A percentile compares a stretch with the other conserved stretches of the same genome.
These are phyloP conservation scores for Saksenaea vasiformis DNA, from an alignment of 371 early-diverging fungal species.

Conservation along the genomic window DNA sequence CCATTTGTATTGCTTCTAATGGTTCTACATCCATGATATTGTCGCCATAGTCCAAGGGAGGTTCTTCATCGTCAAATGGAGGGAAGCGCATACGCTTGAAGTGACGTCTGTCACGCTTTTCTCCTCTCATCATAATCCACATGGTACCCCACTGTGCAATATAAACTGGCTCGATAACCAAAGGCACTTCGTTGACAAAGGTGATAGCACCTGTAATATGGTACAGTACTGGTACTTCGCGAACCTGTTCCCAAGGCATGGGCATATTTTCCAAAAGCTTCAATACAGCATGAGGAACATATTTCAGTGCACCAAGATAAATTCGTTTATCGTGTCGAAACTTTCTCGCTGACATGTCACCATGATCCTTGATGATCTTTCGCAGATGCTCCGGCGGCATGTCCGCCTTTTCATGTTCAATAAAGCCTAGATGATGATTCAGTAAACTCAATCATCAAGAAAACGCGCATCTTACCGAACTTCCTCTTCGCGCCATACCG, in stretches of 20 bases:
- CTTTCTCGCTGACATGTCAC: conserved; percentile 98
- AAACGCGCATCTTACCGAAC: conserved; percentile 72
- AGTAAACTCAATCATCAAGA: background rate
- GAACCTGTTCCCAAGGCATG: conserved; percentile 99
- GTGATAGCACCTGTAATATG: conserved; percentile 99
- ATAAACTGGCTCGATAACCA: conserved; percentile 95
- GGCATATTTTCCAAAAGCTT: conserved; percentile 99
- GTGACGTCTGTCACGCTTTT: conserved; percentile 96
- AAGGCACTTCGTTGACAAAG: conserved; percentile 96
- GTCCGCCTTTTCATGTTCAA: conserved; percentile 81
- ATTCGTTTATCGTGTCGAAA: conserved; percentile 96
- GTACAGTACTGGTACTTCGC: conserved; percentile 96
- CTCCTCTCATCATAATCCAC: conserved; percentile 99
- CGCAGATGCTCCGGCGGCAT: conserved; percentile 98
- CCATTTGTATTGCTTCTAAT: conserved; percentile 98
- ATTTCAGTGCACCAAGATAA: conserved; percentile 97
- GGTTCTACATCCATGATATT: conserved; percentile 97
- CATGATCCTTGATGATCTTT: conserved; percentile 97
- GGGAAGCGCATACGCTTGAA: conserved; percentile 99
- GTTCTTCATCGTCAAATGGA: conserved; percentile 98
- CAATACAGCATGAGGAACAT: conserved; percentile 97
- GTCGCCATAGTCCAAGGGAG: conserved; percentile 97
- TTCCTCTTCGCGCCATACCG: conserved; percentile 92
- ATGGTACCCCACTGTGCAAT: conserved; percentile 98
- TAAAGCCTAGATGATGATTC: conserved; percentile 46